A percentile compares a stretch with the other conserved stretches of the same genome.
Conservation (phyloP, 345 rosid species). For the Abelmoschus esculentus region DNA sequence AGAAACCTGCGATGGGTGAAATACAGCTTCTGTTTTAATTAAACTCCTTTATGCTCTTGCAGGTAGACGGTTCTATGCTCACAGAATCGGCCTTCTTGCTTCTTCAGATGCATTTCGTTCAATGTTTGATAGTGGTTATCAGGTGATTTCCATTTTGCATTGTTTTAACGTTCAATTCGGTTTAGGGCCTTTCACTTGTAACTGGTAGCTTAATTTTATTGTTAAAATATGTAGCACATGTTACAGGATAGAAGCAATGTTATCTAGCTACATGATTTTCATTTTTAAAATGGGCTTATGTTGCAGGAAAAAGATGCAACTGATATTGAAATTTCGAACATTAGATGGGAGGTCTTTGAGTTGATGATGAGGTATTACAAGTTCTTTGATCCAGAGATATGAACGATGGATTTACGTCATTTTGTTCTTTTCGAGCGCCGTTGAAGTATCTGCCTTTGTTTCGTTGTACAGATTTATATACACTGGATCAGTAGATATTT, state of each 20-base stretch:
- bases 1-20: not conserved
- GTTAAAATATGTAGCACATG: not conserved
- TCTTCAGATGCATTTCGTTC: conserved; percentile 99
- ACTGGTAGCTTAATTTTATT: not conserved
- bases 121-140: conserved; percentile 98
- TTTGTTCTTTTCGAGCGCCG: not conserved
- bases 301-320: conserved; percentile 90
- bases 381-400: not conserved
- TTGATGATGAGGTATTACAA: conserved; percentile 88
- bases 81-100: conserved; percentile 94
- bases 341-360: conserved; percentile 98
- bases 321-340: conserved; percentile 96
- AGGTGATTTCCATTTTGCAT: conserved; percentile 45
- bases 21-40: not conserved
- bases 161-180: not conserved
- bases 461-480: conserved; percentile 64
- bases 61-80: conserved; percentile 92
- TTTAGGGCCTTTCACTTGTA: not conserved
- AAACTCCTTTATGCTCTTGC: conserved; percentile 19
- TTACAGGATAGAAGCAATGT: not conserved
- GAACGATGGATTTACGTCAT: not conserved
- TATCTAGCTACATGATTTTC: not conserved
- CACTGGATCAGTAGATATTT: conserved; percentile 89
- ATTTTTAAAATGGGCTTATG: conserved; percentile 2
- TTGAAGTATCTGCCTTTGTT: conserved; percentile 9